Percentiles rank a stretch among this genome's conserved stretches.
These are phyloP conservation scores for Coniosporium tulheliwenetii DNA, from an alignment of 2,329 filamentous ascomycete species.

Conservation along the genomic window DNA sequence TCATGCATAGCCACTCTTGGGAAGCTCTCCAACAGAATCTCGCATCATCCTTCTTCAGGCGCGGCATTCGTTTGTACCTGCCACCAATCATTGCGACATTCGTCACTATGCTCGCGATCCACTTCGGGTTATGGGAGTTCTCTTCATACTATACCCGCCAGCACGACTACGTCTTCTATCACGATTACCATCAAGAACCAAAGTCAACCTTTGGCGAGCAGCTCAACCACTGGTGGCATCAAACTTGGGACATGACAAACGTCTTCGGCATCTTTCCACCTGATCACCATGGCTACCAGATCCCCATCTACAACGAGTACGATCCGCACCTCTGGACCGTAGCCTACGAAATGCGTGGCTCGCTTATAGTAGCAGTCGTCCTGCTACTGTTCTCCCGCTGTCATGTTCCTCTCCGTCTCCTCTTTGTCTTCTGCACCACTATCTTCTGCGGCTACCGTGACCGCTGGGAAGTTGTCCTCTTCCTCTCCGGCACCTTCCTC, in stretches of 20 bases:
- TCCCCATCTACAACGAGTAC: constrained; percentile 19
- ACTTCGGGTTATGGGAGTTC: too few species aligned
- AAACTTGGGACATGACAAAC: constrained; percentile 19
- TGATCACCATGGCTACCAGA: constrained; percentile 6
- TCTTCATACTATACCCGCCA: too few species aligned
- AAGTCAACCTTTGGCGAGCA: constrained; percentile 4
- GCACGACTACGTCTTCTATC: too few species aligned
- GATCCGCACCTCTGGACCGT: constrained; percentile 49
- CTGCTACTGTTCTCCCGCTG: constrained; percentile 23
- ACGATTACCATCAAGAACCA: too few species aligned
- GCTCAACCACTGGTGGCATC: constrained; percentile 11
- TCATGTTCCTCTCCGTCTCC: constrained; percentile 17
- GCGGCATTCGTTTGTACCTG: too few species aligned
- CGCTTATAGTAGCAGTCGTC: constrained; percentile 40
- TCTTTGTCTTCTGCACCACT: constrained; percentile 28
- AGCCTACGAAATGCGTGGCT: constrained; percentile 43
- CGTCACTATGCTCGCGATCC: too few species aligned
- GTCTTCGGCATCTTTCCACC: constrained; percentile 8
- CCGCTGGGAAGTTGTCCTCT: constrained; percentile 41
- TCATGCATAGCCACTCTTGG: too few species aligned
- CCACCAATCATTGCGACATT: too few species aligned
- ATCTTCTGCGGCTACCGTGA: constrained; percentile 25
- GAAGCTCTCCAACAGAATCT: too few species aligned
- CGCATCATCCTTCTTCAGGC: too few species aligned
- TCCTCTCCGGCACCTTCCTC: constrained; percentile 37